Evolutionary conservation across 1,284 basidiomycete species (phyloP).

Genomic region (Golubevia pallescens): DNA sequence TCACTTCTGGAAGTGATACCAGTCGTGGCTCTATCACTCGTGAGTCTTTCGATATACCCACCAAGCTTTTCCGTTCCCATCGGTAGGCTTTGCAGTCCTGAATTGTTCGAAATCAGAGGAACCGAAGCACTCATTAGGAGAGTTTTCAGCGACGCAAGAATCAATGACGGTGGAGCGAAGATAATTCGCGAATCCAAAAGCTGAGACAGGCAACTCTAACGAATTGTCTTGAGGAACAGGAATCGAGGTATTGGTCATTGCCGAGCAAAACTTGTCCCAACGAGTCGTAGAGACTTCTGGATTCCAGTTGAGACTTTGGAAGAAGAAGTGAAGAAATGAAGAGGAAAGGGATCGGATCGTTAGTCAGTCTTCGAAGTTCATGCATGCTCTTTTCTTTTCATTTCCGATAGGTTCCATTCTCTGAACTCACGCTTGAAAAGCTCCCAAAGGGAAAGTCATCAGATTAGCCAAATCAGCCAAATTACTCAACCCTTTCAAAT

Average conservation of each 20-base stretch:
- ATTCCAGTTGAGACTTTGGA: slow-evolving; percentile 42
- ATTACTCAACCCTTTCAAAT: slow-evolving; percentile 30
- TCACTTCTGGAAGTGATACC: too few species aligned
- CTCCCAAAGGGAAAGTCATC: slow-evolving; percentile 40
- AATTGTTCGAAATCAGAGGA: slow-evolving; percentile 28
- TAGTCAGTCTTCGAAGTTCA: too few species aligned
- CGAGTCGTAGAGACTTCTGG: slow-evolving; percentile 19
- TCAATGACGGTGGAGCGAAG: neutral
- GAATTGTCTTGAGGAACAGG: neutral
- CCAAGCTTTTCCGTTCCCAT: slow-evolving; percentile 25
- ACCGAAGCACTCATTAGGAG: slow-evolving; percentile 32
- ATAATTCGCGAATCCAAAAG: neutral
- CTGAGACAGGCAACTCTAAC: neutral
- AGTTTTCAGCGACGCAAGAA: slow-evolving; percentile 1
- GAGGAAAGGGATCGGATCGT: too few species aligned
- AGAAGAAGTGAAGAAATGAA: neutral
- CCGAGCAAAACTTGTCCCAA: slow-evolving; percentile 11
- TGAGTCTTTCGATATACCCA: too few species aligned
- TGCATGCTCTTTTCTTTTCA: neutral
- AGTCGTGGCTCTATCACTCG: too few species aligned
- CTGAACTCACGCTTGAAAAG: slow-evolving; percentile 28
- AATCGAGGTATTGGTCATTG: neutral
- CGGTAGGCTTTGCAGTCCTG: slow-evolving; percentile 15
- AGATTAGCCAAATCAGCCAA: slow-evolving; percentile 45
- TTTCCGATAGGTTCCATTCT: neutral